phyloP scores from a whole-genome alignment of 139 green algal genomes.

The Microglena sp. region DNA sequence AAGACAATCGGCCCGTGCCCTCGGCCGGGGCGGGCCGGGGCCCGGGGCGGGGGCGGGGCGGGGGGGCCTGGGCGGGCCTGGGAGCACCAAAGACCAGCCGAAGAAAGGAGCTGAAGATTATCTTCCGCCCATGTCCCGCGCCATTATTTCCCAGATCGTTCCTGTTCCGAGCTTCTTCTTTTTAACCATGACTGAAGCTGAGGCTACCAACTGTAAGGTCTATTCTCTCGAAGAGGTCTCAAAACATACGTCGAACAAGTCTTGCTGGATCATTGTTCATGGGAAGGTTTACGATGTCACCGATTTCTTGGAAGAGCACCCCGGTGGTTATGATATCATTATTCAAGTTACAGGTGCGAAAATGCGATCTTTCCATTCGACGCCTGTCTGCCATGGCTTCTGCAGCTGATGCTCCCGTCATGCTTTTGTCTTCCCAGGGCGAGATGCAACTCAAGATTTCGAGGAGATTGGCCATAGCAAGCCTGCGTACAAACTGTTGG shows the following conservation, averaged over 20 bases:
- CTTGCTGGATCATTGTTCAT: constrained; percentile 73
- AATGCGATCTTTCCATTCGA: background rate
- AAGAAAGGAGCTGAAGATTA: background rate
- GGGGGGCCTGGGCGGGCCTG: too few relatives aligned
- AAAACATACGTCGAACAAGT: constrained; percentile 61
- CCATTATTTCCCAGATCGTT: background rate
- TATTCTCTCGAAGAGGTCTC: constrained; percentile 50
- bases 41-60: too few relatives aligned
- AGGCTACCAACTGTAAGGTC: background rate
- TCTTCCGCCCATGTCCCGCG: background rate
- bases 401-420: background rate
- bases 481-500: constrained; percentile 61
- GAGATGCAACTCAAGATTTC: constrained; percentile 79
- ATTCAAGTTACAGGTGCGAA: constrained; percentile 43
- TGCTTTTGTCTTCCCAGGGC: constrained; percentile 36
- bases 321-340: constrained; percentile 69
- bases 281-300: constrained; percentile 84
- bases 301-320: constrained; percentile 80
- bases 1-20: too few relatives aligned
- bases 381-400: background rate
- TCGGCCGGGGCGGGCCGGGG: too few relatives aligned
- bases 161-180: background rate
- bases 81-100: background rate
- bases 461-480: constrained; percentile 88
- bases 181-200: background rate